Evolutionary conservation across 768 basidiomycete genomes (phyloP), one percentile per base, ranked within the genome.

Genomic region (Stropharia rugosoannulata): DNA sequence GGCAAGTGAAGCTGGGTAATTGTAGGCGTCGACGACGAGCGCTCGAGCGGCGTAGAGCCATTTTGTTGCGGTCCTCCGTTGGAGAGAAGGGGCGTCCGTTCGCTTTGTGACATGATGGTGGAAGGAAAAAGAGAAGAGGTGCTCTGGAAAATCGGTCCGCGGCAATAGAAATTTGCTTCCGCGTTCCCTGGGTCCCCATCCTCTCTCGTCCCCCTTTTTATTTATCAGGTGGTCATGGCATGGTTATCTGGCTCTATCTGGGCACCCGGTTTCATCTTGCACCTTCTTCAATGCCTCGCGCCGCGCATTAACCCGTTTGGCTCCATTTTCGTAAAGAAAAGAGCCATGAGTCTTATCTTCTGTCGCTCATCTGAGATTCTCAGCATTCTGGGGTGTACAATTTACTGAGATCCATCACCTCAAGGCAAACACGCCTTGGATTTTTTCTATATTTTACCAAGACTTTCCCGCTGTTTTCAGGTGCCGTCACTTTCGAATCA

Each of bases 351-450:
- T 43, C 61, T 67, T 58, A 64, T 66, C 63, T 61, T 51, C 62
- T 63, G 62, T 59, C 64, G 36, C 41, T 45, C 48, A 53, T 54
- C 48, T 44, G 44, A 46, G 45, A 51, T 55, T 62, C 61, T 59
- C 53, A 58, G 59, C 61, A 56, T 46, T 43, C 59, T 47, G n/a
- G 47, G 38, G 49, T 51, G 51, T 54, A 18, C 47, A 51, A 52
- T 60, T 32, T 32, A 32, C 29, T 32, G 29, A 4, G 29, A 32
- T 13, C 70, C 59, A 72, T 70, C 68, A 71, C 80, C 80, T 80
- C 77, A 75, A 80, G 80, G 80, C 79, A 73, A 75, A 77, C 74
- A 76, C 74, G 73, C 69, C 61, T 57, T 60, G 51, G 39, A 55
- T 41, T 51, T 29, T 54, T 48, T 48, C 58, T 58, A 59, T 59